A percentile compares a stretch with the other conserved stretches of the same genome.
Evolutionary conservation across 2,329 filamentous ascomycete genomes (phyloP).

Genomic region (Ophiostoma pallidulum): DNA sequence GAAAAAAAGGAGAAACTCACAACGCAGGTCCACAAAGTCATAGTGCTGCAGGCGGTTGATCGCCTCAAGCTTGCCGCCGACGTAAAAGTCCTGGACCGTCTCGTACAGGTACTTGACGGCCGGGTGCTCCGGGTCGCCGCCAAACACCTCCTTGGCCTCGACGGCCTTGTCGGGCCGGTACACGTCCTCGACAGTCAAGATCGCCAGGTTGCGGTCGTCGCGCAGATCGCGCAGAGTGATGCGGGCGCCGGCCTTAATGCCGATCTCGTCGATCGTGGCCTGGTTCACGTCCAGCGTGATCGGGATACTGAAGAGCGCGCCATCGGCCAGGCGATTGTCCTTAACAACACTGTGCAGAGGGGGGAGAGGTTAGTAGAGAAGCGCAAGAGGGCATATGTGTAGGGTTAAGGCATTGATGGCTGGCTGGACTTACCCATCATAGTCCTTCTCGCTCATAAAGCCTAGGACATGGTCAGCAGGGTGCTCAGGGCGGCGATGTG

Average conservation of each 20-base stretch:
- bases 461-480: conserved; percentile 41
- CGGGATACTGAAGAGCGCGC: conserved; percentile 90
- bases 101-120: conserved; percentile 84
- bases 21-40: conserved; percentile 94
- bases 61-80: conserved; percentile 92
- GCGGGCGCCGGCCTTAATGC: conserved; percentile 69
- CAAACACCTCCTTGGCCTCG: conserved; percentile 92
- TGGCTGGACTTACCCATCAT: conserved; percentile 69
- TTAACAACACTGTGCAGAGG: conserved; percentile 87
- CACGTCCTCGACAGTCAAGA: conserved; percentile 89
- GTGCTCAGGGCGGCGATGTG: not conserved
- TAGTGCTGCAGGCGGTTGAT: conserved; percentile 96
- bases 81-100: conserved; percentile 76
- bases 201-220: conserved; percentile 92
- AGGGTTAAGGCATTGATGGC: no score
- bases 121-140: conserved; percentile 82
- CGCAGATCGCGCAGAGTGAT: conserved; percentile 89
- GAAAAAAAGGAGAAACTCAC: not conserved
- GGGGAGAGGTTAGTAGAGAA: no score
- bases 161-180: conserved; percentile 86
- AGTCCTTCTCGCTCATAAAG: conserved; percentile 96
- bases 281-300: conserved; percentile 84
- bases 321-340: conserved; percentile 76
- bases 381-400: no score
- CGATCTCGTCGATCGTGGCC: conserved; percentile 62